Evolutionary conservation across 2,329 filamentous ascomycete genomes (phyloP).

Genomic region (Fusarium bactridioides): DNA sequence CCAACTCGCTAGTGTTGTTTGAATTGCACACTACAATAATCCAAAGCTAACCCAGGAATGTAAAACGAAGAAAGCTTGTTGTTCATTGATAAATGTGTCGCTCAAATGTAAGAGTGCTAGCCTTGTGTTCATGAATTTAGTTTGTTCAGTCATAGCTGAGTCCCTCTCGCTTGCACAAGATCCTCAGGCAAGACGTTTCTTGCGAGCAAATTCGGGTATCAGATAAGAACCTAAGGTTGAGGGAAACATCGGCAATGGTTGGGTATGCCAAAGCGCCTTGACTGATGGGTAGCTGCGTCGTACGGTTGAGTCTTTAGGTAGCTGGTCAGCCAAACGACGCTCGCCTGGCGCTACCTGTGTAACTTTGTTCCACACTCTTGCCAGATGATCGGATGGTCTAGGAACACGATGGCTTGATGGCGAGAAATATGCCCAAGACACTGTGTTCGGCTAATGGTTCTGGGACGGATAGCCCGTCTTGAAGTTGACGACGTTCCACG

Average conservation of each 20-base stretch:
- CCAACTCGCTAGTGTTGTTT: neutral
- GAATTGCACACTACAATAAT: neutral
- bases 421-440: constrained; percentile 11
- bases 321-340: constrained; percentile 9
- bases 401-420: neutral
- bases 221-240: neutral
- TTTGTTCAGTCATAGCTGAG: neutral
- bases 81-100: neutral
- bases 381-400: constrained; percentile 13
- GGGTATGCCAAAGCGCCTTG: constrained; percentile 4
- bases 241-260: neutral
- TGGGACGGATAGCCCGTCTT: neutral
- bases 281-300: constrained; percentile 9
- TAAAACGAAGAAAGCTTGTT: no score
- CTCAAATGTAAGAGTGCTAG: neutral
- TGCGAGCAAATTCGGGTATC: neutral
- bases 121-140: neutral
- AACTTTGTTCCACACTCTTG: constrained; percentile 23
- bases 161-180: constrained; percentile 8
- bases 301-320: constrained; percentile 12
- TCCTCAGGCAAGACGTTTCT: neutral
- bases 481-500: constrained; percentile 12
- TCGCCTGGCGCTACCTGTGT: constrained; percentile 29
- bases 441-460: constrained; percentile 7
- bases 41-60: no score